Conservation (phyloP, 2,329 filamentous ascomycete species). For the Kalmusia sp. region DNA sequence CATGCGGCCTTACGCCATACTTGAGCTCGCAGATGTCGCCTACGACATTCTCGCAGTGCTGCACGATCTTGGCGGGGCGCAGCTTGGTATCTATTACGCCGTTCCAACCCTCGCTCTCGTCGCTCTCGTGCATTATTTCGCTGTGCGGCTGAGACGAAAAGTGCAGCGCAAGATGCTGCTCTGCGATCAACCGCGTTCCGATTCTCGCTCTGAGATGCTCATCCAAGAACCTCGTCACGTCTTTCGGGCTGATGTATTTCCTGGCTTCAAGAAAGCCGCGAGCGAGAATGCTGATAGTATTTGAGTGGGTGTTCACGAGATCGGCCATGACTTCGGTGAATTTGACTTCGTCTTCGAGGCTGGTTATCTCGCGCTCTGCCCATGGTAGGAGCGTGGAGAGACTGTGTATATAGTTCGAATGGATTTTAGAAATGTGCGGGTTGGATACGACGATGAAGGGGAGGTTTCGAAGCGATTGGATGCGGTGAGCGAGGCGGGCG, state of each 20-base stretch:
- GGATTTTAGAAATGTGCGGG: slow-evolving; percentile 90
- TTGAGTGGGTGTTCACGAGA: slow-evolving; percentile 91
- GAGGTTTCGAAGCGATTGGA: slow-evolving; percentile 89
- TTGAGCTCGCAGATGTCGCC: slow-evolving; percentile 96
- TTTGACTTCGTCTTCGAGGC: slow-evolving; percentile 82
- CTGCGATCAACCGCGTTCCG: slow-evolving; percentile 89
- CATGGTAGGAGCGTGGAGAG: slow-evolving; percentile 90
- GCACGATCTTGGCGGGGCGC: slow-evolving; percentile 79
- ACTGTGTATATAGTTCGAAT: slow-evolving; percentile 95
- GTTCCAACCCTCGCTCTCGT: slow-evolving; percentile 71
- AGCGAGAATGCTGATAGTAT: slow-evolving; percentile 92
- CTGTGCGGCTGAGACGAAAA: slow-evolving; percentile 75
- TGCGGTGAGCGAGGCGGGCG: slow-evolving; percentile 89
- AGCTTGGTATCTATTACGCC: slow-evolving; percentile 94
- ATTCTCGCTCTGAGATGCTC: slow-evolving; percentile 93
- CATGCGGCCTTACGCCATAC: slow-evolving; percentile 84
- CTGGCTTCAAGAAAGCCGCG: slow-evolving; percentile 92
- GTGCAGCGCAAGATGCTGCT: slow-evolving; percentile 95
- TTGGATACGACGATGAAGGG: slow-evolving; percentile 99
- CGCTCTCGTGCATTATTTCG: slow-evolving; percentile 54
- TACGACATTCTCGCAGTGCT: slow-evolving; percentile 86
- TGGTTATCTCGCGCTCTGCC: slow-evolving; percentile 73
- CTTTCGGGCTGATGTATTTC: slow-evolving; percentile 81
- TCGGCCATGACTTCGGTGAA: slow-evolving; percentile 95
- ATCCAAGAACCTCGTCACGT: slow-evolving; percentile 92